These are phyloP conservation scores for Solanum chiquidenum DNA, from an alignment of 257 asterid species.

Conservation along the genomic window DNA sequence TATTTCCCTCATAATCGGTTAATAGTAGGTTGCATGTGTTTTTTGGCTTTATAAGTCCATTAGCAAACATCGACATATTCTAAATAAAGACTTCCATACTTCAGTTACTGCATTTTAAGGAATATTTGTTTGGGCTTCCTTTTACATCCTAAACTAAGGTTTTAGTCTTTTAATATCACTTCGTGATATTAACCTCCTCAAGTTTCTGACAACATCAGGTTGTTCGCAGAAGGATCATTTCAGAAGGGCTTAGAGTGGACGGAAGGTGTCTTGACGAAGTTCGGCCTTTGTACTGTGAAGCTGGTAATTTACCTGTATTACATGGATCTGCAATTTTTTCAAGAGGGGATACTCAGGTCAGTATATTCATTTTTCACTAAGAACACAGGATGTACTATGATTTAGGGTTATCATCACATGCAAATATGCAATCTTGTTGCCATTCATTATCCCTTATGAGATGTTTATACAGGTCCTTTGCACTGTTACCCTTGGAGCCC, in stretches of 20 bases:
- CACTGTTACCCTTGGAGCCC: conserved; percentile 97
- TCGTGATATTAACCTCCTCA: conserved; percentile 7
- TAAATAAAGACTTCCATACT: background rate
- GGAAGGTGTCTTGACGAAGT: conserved; percentile 92
- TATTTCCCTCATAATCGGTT: background rate
- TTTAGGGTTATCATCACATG: background rate
- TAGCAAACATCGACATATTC: background rate
- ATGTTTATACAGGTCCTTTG: conserved; percentile 68
- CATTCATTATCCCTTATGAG: background rate
- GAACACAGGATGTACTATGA: background rate
- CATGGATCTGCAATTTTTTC: conserved; percentile 86
- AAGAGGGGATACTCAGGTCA: conserved; percentile 97
- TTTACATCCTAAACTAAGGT: background rate
- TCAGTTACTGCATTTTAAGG: background rate
- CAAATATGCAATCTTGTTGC: background rate
- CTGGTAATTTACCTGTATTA: conserved; percentile 70
- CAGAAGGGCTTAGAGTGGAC: conserved; percentile 85
- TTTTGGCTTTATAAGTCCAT: background rate
- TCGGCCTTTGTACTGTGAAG: conserved; percentile 79
- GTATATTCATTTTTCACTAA: conserved; percentile 3
- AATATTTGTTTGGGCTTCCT: background rate
- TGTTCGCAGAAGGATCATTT: conserved; percentile 74
- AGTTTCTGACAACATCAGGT: conserved; percentile 42
- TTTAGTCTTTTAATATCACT: background rate
- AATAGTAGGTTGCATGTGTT: background rate